Evolutionary conservation across 352 stramenopile genomes (phyloP), one percentile per base, ranked within the genome.

Genomic region (Aphanomyces invadans): DNA sequence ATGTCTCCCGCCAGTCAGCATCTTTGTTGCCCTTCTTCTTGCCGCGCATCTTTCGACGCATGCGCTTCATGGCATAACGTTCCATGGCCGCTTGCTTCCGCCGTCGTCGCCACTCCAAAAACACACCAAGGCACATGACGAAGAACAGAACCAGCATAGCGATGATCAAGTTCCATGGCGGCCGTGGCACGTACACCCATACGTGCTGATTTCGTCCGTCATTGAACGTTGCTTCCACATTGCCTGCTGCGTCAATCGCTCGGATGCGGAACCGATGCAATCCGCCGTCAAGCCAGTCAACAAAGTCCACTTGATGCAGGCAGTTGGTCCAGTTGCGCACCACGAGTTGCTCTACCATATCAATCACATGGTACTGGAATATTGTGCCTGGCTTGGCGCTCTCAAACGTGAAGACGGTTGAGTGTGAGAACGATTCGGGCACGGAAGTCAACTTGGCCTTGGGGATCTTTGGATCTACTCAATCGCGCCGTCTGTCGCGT

Each of bases 61-160:
- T 95, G 54, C 92, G 86, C 71, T 97, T 96, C 76, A 98, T 95
- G 3, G 90, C 89, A 69, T 98, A 98, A n/a, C 88, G 83, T 68
- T 98, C 87, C 75, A 98, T 92, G 21, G 88, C 90, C 21, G 79
- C 78, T 51, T 88, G 92, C 72, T 92, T 95, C 54, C 94, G 89
- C 2, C 92, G 77, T 60, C 96, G 88, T 3, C 90, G 79, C 81
- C 95, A 97, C 74, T 98, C 91, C 68, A 96, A 74, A 72, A 96
- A 96, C 26, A 88, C 74, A 10, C 76, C 76, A n/a, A 89, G 31
- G 23, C 95, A 62, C 1, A 96, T 28, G 42, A 95, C 69, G 12
- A 97, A 52, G n/a, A 78, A 78, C 9, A 82, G 72, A n/a, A 86
- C 74, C 5, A 92, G 83, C 4, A 83, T 71, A 2, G 79, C 87